A percentile compares a stretch with the other conserved stretches of the same genome.
These are phyloP conservation scores for Lichtheimia hyalospora DNA, from an alignment of 371 early-diverging fungal genomes.

Conservation along the genomic window DNA sequence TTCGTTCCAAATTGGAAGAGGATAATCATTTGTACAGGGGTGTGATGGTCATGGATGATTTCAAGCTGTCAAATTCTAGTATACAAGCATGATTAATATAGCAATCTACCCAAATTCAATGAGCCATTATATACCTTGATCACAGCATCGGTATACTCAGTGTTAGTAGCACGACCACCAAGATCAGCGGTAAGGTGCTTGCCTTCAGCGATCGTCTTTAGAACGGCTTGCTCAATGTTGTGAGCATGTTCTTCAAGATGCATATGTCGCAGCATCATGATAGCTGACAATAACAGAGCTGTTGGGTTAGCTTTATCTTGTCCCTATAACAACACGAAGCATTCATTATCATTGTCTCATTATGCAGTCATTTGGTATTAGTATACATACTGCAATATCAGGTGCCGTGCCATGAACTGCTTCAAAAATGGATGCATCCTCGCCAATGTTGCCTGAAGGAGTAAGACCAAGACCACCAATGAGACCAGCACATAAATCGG, in stretches of 20 bases:
- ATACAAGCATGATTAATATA: no score
- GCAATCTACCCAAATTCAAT: no score
- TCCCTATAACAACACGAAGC: slow-evolving; percentile 23
- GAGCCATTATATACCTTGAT: slow-evolving; percentile 39
- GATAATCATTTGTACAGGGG: no score
- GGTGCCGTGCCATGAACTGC: slow-evolving; percentile 98
- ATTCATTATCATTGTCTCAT: neutral
- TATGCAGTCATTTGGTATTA: neutral
- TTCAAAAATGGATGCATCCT: slow-evolving; percentile 96
- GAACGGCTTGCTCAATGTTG: slow-evolving; percentile 86
- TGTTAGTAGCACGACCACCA: slow-evolving; percentile 90
- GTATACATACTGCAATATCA: slow-evolving; percentile 83
- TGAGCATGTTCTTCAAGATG: slow-evolving; percentile 75
- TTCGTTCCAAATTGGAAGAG: no score
- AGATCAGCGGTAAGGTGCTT: slow-evolving; percentile 91
- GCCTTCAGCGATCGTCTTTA: slow-evolving; percentile 94
- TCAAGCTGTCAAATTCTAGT: no score
- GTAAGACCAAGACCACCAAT: slow-evolving; percentile 98
- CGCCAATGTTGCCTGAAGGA: slow-evolving; percentile 98
- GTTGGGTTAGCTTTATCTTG: slow-evolving; percentile 89
- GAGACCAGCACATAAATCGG: slow-evolving; percentile 96
- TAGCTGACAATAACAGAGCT: slow-evolving; percentile 90
- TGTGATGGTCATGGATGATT: no score
- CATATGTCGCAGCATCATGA: slow-evolving; percentile 99
- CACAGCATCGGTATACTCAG: slow-evolving; percentile 90